Base-by-base conservation (phyloP, 441 rosid species). In the Manihot esculenta region DNA sequence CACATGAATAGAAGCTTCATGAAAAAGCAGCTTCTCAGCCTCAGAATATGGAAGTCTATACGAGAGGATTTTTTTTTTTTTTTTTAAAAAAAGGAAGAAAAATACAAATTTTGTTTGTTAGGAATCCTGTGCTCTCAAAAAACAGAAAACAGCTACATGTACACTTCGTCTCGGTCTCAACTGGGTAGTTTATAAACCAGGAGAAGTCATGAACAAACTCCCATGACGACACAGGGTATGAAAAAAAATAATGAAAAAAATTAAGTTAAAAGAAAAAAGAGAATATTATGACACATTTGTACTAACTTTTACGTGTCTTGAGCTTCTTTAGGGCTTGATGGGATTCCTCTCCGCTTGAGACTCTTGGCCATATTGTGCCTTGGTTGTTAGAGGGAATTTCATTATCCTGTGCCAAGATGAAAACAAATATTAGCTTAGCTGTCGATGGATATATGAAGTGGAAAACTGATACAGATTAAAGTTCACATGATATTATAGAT, bases 281-380 rank as follows among this genome's bases (percentile, higher is more conserved):
- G 68, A 62, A 73, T 49, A 72, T 65, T 61, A 59, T 66, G 65
- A 17, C 54, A 69, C 45, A 54, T 50, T 44, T 30, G 24, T 33
- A 17, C 76, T 79, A 79, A 59, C 74, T 69, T 77, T 74, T 83
- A 33, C 76, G 72, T 20, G 72, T 79, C 83, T 80, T 87, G 15
- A 73, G 83, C 80, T 83, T 89, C 86, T 87, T 89, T 55, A 60
- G 49, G 66, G 78, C 74, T 45, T 72, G 83, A 69, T 74, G 75
- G 2, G 83, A 53, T 59, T 69, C 84, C 66, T 77, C 82, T n/a
- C 62, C 64, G 0, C 64, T 45, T 45, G 81, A 64, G 30, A 57
- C 71, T 78, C 88, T 81, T 20, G 79, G 66, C 72, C 81, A 76
- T 5, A 62, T 24, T 35, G 58, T 60, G 64, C 82, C 76, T 76